Conservation (phyloP, 352 stramenopile species). For the Labyrinthula sp. region DNA sequence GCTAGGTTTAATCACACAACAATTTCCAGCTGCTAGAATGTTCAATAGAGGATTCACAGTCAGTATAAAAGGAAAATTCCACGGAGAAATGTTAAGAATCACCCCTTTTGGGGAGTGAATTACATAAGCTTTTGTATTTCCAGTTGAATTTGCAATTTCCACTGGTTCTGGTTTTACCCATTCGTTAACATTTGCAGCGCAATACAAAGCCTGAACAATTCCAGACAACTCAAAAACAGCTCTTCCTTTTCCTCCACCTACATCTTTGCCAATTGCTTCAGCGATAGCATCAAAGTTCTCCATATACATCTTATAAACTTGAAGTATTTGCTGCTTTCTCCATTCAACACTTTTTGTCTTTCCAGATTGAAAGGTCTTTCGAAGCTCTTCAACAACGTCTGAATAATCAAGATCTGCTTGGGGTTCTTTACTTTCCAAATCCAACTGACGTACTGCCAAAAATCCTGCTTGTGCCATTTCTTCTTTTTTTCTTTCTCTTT, state of each 20-base stretch:
- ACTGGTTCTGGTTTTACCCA: conserved; percentile 14
- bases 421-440: too few relatives aligned
- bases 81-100: conserved; percentile 63
- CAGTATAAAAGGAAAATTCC: conserved; percentile 68
- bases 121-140: conserved; percentile 49
- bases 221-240: conserved; percentile 24
- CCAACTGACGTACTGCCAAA: too few relatives aligned
- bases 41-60: conserved; percentile 49
- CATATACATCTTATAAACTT: conserved; percentile 30
- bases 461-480: too few relatives aligned
- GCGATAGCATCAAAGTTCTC: conserved; percentile 37
- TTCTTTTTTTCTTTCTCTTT: too few relatives aligned
- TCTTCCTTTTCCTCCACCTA: conserved; percentile 42
- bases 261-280: conserved; percentile 31
- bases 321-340: conserved; percentile 33
- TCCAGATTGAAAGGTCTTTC: conserved; percentile 4
- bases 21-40: conserved; percentile 66
- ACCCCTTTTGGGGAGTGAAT: conserved; percentile 50
- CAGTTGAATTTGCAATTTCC: conserved; percentile 38
- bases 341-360: conserved; percentile 13
- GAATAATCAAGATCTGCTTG: too few relatives aligned
- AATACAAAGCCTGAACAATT: not conserved
- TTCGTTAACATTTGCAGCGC: conserved; percentile 34
- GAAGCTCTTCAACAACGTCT: not conserved
- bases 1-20: conserved; percentile 66